These are phyloP conservation scores for Cicer bijugum DNA, from an alignment of 306 rosid species.

Conservation along the genomic window DNA sequence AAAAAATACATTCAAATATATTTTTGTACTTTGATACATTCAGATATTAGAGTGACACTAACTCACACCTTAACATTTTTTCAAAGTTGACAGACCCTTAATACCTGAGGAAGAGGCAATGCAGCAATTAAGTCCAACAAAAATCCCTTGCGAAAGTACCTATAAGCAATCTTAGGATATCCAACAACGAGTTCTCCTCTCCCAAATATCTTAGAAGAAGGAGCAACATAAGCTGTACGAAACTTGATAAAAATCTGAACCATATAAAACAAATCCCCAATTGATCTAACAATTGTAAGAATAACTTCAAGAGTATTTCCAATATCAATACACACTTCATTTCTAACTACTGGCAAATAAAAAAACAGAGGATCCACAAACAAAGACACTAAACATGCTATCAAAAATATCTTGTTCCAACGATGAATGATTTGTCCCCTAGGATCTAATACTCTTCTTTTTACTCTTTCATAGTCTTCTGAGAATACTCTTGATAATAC, in stretches of 20 bases:
- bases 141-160: constrained; percentile 57
- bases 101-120: constrained; percentile 65
- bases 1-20: too few relatives aligned
- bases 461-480: constrained; percentile 59
- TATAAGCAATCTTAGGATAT: constrained; percentile 54
- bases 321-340: constrained; percentile 54
- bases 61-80: too few relatives aligned
- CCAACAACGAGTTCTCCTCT: constrained; percentile 65
- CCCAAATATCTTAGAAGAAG: constrained; percentile 64
- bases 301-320: constrained; percentile 47
- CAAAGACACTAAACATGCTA: constrained; percentile 55
- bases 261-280: constrained; percentile 53
- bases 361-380: constrained; percentile 65
- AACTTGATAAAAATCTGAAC: constrained; percentile 54
- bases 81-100: background rate
- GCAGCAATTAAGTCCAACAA: constrained; percentile 60
- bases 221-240: constrained; percentile 64
- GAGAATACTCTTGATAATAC: constrained; percentile 61
- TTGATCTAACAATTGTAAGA: constrained; percentile 56
- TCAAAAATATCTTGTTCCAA: constrained; percentile 62
- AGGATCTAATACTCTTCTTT: constrained; percentile 56
- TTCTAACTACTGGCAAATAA: constrained; percentile 50
- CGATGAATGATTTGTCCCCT: constrained; percentile 51
- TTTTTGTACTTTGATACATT: background rate
- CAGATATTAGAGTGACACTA: background rate